Percentiles rank a stretch among this genome's conserved stretches.
These are phyloP conservation scores for Aspergillus oerlinghausenensis DNA, from an alignment of 2,329 filamentous ascomycete genomes.

Conservation along the genomic window DNA sequence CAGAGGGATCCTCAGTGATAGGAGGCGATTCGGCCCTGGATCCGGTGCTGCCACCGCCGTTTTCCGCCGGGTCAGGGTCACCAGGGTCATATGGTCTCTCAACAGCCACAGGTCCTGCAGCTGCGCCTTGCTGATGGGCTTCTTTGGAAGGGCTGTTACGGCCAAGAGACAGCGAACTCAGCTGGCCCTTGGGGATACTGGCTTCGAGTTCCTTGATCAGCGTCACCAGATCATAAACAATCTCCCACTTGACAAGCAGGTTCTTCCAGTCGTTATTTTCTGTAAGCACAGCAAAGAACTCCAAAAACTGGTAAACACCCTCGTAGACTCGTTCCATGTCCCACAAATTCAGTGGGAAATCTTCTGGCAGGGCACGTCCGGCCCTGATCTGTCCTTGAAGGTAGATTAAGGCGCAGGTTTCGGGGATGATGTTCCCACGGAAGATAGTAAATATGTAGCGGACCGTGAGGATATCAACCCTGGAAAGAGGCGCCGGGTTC, in stretches of 20 bases:
- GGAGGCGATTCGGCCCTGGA: conserved; percentile 45
- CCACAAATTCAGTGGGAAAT: conserved; percentile 93
- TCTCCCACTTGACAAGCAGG: conserved; percentile 86
- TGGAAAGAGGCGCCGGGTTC: conserved; percentile 52
- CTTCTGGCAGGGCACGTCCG: conserved; percentile 68
- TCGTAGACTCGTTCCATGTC: conserved; percentile 97
- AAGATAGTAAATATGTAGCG: conserved; percentile 93
- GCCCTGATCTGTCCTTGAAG: conserved; percentile 85
- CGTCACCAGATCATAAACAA: conserved; percentile 81
- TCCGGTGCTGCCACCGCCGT: conserved; percentile 33
- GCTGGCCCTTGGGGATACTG: conserved; percentile 76
- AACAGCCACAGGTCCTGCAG: conserved; percentile 45
- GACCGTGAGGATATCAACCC: conserved; percentile 62
- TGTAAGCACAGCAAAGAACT: conserved; percentile 85
- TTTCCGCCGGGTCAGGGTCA: conserved; percentile 39
- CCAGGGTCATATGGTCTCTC: conserved; percentile 62
- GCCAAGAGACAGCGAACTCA: conserved; percentile 43
- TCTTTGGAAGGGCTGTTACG: conserved; percentile 26
- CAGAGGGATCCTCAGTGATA: conserved; percentile 57
- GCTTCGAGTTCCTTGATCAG: conserved; percentile 82
- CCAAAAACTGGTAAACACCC: conserved; percentile 87
- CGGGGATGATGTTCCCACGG: conserved; percentile 84
- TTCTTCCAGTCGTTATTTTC: conserved; percentile 79
- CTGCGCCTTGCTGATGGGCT: conserved; percentile 25
- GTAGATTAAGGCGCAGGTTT: conserved; percentile 91